phyloP scores from a whole-genome alignment of 1,284 basidiomycete genomes.

The Porodaedalea pini region DNA sequence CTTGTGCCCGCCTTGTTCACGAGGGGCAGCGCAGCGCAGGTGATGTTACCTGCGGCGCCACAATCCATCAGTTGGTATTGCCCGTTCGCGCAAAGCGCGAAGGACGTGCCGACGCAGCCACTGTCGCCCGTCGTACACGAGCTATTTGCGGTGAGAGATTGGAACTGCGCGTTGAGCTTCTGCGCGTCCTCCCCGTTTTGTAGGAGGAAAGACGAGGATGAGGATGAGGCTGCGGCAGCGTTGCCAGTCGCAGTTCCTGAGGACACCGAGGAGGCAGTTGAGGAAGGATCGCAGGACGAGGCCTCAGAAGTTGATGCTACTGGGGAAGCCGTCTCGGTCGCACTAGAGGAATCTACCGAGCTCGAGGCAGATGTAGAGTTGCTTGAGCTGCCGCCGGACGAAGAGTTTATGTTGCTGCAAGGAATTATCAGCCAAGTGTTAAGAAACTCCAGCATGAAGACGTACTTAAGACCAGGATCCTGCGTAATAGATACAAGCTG shows the following conservation, averaged over 20 bases:
- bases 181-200: slow-evolving; percentile 26
- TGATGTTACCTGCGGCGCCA: slow-evolving; percentile 29
- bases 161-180: slow-evolving; percentile 23
- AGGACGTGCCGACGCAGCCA: slow-evolving; percentile 42
- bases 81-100: slow-evolving; percentile 38
- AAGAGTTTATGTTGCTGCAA: background rate
- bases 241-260: background rate
- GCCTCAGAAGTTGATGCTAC: background rate
- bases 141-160: slow-evolving; percentile 16
- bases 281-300: background rate
- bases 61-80: slow-evolving; percentile 39
- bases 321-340: background rate
- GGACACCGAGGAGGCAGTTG: background rate
- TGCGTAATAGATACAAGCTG: slow-evolving; percentile 25
- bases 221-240: background rate
- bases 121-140: slow-evolving; percentile 36
- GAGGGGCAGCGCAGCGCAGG: slow-evolving; percentile 52
- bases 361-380: slow-evolving; percentile 1
- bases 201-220: slow-evolving; percentile 20
- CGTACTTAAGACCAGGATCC: slow-evolving; percentile 23
- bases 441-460: background rate
- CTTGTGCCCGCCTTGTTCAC: slow-evolving; percentile 48
- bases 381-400: background rate
- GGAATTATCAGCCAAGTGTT: background rate
- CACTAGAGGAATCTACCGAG: background rate